A percentile compares a stretch with the other conserved stretches of the same genome.
Conservation (phyloP, 2,329 filamentous ascomycete genomes). For the Penicillium nordicum region DNA sequence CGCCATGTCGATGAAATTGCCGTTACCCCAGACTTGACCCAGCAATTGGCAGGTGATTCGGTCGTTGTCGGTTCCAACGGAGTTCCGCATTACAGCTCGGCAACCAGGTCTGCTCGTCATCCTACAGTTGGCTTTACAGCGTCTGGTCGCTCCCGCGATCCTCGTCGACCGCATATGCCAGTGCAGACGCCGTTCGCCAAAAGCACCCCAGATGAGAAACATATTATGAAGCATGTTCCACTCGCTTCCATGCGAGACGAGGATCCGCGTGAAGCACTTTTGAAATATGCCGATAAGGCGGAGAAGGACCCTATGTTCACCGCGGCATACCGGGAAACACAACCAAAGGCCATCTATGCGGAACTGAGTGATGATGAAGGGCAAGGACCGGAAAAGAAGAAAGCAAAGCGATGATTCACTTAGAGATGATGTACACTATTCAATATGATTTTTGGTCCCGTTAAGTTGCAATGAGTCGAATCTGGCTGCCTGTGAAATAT, state of each 20-base stretch:
- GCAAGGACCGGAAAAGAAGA: constrained; percentile 65
- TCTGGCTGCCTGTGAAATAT: background rate
- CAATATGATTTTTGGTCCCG: background rate
- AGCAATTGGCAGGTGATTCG: constrained; percentile 78
- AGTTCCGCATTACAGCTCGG: constrained; percentile 75
- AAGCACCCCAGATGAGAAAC: constrained; percentile 81
- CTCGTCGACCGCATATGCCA: constrained; percentile 79
- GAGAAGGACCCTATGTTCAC: constrained; percentile 94
- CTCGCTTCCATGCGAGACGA: constrained; percentile 92
- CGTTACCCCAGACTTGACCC: constrained; percentile 77
- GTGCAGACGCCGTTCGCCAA: constrained; percentile 86
- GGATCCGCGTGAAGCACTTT: constrained; percentile 85
- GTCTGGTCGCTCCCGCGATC: constrained; percentile 73
- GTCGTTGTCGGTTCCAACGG: constrained; percentile 66
- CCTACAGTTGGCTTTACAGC: constrained; percentile 72
- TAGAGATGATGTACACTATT: background rate
- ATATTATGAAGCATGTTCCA: constrained; percentile 83
- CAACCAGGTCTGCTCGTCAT: constrained; percentile 58
- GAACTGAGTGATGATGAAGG: constrained; percentile 81
- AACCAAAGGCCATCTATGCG: constrained; percentile 87
- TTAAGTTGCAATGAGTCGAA: background rate
- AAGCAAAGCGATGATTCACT: constrained; percentile 32
- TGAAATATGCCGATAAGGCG: constrained; percentile 92
- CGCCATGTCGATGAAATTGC: constrained; percentile 94
- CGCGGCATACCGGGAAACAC: constrained; percentile 85